Base-by-base conservation (phyloP, 441 rosid genomes). In the Rhodomyrtus psidioides region DNA sequence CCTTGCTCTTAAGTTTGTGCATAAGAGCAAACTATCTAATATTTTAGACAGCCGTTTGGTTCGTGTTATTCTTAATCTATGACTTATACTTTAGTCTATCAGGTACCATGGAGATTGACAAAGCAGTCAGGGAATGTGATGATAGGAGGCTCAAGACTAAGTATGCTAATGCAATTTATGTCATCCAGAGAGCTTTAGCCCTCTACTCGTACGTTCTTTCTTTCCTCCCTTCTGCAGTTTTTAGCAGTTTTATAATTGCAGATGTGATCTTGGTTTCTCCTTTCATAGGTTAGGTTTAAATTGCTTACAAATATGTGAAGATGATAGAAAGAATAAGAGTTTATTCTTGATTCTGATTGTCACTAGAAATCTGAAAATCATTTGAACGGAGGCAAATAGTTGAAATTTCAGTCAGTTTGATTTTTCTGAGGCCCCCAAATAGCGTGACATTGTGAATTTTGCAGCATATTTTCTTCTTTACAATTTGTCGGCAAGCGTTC, bases 101-200 rank as follows among this genome's bases (percentile, higher is more conserved):
- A 70, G 49, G 49, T 70, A 39, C 49, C 79, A 97, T 98, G 99
- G 98, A 98, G 96, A 95, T 98, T 89, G 98, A 95, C 83, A 91
- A 90, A 89, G 98, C 99, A 88, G 92, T 98, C 85, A 89, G 90
- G 75, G 98, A 90, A 87, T 93, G 98, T 81, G 98, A 94, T 75
- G 99, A 98, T 85, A 91, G 86, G 90, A 93, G 99, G 93, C 95
- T 98, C 83, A 96, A 91, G 94, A 98, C 98, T 55, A 98, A 98
- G 92, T 96, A 95, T 89, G 93, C 92, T 62, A 94, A 95, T 90
- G 99, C 99, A 89, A 92, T 98, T 91, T 92, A 90, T 92, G 98
- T 95, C 88, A 98, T 98, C 85, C 91, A 82, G 88, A 89, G 99
- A 92, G 95, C 99, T 89, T 92, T 98, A 58, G 94, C 99, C 90